These are phyloP conservation scores for Buddleja alternifolia DNA, from an alignment of 257 asterid species.

Conservation along the genomic window DNA sequence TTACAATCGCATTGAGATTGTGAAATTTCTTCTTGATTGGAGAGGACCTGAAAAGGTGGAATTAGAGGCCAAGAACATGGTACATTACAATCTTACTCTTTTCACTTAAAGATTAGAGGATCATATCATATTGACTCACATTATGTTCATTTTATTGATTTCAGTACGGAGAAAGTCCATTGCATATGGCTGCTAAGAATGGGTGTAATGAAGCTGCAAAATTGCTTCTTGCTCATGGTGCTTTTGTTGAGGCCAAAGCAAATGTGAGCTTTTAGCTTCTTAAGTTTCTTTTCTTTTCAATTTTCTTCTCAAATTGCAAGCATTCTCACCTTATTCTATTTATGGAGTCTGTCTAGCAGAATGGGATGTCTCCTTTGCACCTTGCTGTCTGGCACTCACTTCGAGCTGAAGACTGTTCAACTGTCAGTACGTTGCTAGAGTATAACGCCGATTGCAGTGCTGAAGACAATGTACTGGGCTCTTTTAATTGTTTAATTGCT, in stretches of 20 bases:
- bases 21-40: slow-evolving; percentile 75
- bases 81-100: slow-evolving; percentile 27
- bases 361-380: slow-evolving; percentile 97
- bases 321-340: slow-evolving; percentile 21
- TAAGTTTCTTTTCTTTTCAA: not conserved
- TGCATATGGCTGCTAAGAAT: slow-evolving; percentile 99
- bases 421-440: slow-evolving; percentile 86
- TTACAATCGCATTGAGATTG: slow-evolving; percentile 76
- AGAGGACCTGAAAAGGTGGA: slow-evolving; percentile 80
- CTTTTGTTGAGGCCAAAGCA: slow-evolving; percentile 89
- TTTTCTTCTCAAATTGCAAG: slow-evolving; percentile 15
- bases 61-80: slow-evolving; percentile 94
- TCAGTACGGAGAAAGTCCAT: slow-evolving; percentile 97
- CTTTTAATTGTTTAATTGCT: slow-evolving; percentile 16
- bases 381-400: slow-evolving; percentile 99
- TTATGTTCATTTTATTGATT: slow-evolving; percentile 29
- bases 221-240: slow-evolving; percentile 85
- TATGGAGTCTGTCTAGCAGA: slow-evolving; percentile 50
- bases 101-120: slow-evolving; percentile 1
- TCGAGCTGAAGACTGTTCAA: slow-evolving; percentile 71
- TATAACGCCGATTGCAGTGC: slow-evolving; percentile 86
- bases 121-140: slow-evolving; percentile 23
- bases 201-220: slow-evolving; percentile 91
- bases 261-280: slow-evolving; percentile 54
- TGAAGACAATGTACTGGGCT: slow-evolving; percentile 69